Base-by-base conservation (phyloP, 2,329 filamentous ascomycete genomes). In the Ophiostoma ulmi region DNA sequence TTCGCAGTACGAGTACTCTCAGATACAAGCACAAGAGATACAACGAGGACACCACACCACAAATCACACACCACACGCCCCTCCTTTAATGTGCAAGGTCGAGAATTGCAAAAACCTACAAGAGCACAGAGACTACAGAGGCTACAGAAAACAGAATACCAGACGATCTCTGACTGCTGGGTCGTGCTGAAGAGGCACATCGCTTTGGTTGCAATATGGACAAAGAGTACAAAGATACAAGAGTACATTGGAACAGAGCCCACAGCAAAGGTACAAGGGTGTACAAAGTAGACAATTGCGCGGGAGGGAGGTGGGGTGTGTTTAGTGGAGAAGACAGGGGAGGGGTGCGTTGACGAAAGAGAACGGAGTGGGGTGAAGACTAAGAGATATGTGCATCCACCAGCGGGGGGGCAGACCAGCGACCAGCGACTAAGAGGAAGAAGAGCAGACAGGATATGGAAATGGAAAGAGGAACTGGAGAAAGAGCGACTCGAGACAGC, bases 91-190 rank as follows among this genome's bases (percentile, higher is more conserved):
- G 68, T 44, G 64, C 64, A 67, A 48, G 70, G 68, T 68, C 64
- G 39, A 39, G 44, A 48, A 48, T 48, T 48, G n/a, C n/a, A n/a
- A n/a, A n/a, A n/a, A n/a, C n/a, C n/a, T n/a, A 48, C 31, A 31
- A 17, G 17, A 48, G 44, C 44, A 48, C 44, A n/a, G 38, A 39
- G 38, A 20, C 41, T 44, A 44, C 44, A 48, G 14, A 48, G 4
- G 4, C 41, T 20, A n/a, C 44, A 20, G 44, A 48, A 31, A n/a
- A 64, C 14, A 39, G 39, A 48, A 67, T 72, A 69, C 66, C 74
- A 75, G 72, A 73, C 68, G 72, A 75, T 73, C 73, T 70, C 69
- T 72, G 55, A 48, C 65, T 69, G 36, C 68, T 72, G 66, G 55
- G 55, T 31, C 55, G 55, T 61, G 55, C 26, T 63, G 26, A 4